These are phyloP conservation scores for Zizania latifolia DNA, from an alignment of 176 grass and related monocot species.

Conservation along the genomic window DNA sequence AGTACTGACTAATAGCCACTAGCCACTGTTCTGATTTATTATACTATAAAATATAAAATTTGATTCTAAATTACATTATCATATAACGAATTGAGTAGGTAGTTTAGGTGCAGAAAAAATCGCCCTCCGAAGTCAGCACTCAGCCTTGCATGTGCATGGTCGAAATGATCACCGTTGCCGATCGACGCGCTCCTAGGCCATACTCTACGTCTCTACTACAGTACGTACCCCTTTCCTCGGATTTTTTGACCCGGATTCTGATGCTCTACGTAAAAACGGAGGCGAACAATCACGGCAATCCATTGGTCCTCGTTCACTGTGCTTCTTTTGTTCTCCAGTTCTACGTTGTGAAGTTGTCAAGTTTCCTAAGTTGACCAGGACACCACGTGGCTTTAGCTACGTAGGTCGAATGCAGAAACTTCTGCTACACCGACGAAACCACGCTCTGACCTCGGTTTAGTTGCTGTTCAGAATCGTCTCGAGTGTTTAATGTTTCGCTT, in stretches of 20 bases:
- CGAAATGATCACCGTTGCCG: too few species aligned
- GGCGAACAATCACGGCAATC: too few species aligned
- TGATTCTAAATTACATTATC: too few species aligned
- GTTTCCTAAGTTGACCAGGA: not conserved
- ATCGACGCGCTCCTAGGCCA: not conserved
- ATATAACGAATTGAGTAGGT: too few species aligned
- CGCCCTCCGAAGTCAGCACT: too few species aligned
- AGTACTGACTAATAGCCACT: too few species aligned
- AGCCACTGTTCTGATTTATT: too few species aligned
- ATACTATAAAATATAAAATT: too few species aligned
- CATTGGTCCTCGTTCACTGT: not conserved
- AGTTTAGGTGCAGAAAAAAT: too few species aligned
- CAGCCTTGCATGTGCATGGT: too few species aligned
- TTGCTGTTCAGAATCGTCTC: not conserved
- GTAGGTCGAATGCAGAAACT: not conserved
- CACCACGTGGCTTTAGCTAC: not conserved
- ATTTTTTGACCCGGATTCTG: not conserved
- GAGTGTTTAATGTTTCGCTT: too few species aligned
- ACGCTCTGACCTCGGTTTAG: not conserved
- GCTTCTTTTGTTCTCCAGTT: not conserved
- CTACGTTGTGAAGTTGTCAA: not conserved
- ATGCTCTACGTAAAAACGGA: not conserved
- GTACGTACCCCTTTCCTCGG: not conserved
- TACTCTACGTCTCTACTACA: not conserved
- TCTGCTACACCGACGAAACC: not conserved